These are phyloP conservation scores for Cercospora canescens DNA, from an alignment of 2,329 filamentous ascomycete genomes.

Conservation along the genomic window DNA sequence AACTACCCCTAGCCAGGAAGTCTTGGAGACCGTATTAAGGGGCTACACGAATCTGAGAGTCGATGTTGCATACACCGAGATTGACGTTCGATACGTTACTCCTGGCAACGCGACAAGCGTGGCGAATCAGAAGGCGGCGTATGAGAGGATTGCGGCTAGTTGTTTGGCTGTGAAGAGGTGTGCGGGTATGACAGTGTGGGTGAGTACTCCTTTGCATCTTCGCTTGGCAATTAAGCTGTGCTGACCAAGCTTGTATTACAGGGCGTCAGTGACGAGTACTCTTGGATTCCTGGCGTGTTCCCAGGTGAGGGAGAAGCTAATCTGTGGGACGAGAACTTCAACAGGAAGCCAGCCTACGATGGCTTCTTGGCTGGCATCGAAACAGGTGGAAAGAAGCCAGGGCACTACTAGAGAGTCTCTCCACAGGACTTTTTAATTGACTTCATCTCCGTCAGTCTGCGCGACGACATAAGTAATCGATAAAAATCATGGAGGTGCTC, in stretches of 20 bases:
- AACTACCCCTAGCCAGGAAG: constrained; percentile 19
- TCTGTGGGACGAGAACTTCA: constrained; percentile 49
- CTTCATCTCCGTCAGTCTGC: no score
- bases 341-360: constrained; percentile 49
- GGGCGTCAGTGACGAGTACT: constrained; percentile 44
- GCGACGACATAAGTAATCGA: no score
- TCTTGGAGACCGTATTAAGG: constrained; percentile 47
- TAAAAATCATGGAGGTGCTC: no score
- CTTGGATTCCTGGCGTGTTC: constrained; percentile 43
- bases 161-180: constrained; percentile 41
- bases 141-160: constrained; percentile 34
- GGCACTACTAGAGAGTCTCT: no score
- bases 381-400: not conserved
- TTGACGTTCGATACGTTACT: constrained; percentile 56
- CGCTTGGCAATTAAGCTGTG: not conserved
- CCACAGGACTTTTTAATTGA: no score
- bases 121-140: constrained; percentile 52
- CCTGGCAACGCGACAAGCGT: constrained; percentile 27
- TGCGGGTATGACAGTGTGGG: constrained; percentile 53
- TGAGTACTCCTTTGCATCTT: not conserved
- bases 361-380: constrained; percentile 10
- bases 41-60: constrained; percentile 53
- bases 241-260: not conserved
- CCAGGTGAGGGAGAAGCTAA: constrained; percentile 39
- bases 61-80: constrained; percentile 64